Evolutionary conservation across 1,284 basidiomycete species (phyloP).

Genomic region (Cutaneotrichosporon cutaneum): DNA sequence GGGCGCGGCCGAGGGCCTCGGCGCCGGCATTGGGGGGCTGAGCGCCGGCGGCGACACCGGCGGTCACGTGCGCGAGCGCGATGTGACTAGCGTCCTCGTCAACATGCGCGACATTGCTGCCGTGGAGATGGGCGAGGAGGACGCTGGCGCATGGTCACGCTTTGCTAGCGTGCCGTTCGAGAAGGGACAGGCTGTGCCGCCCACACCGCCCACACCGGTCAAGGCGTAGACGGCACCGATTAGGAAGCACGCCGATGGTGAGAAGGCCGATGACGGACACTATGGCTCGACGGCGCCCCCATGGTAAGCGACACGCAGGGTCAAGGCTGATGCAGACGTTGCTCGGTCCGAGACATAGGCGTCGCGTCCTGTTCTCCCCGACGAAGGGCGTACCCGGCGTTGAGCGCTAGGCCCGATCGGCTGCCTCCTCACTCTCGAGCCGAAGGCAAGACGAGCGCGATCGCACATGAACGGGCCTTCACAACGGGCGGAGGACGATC

Average conservation of each 20-base stretch:
- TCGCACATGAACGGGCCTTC: no score
- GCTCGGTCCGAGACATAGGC: neutral
- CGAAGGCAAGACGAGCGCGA: no score
- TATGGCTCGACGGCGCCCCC: neutral
- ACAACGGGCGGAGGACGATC: no score
- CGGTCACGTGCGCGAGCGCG: conserved; percentile 6
- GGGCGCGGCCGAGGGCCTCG: neutral
- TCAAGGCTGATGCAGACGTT: neutral
- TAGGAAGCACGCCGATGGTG: neutral
- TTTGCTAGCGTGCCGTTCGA: conserved; percentile 8
- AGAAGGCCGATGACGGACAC: neutral
- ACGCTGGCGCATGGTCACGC: conserved; percentile 2
- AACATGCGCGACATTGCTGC: conserved; percentile 5
- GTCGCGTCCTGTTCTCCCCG: neutral
- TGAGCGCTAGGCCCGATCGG: neutral
- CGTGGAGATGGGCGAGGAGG: conserved; percentile 8
- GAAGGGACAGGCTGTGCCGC: conserved; percentile 10
- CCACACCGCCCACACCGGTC: neutral
- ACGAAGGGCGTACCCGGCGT: no score
- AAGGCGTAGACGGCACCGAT: neutral
- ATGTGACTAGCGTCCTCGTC: conserved; percentile 21
- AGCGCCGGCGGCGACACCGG: neutral
- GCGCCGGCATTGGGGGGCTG: neutral
- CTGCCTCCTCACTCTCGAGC: no score
- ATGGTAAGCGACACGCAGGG: neutral